Base-by-base conservation (phyloP, 139 green algal species). In the Ettlia oleoabundans region DNA sequence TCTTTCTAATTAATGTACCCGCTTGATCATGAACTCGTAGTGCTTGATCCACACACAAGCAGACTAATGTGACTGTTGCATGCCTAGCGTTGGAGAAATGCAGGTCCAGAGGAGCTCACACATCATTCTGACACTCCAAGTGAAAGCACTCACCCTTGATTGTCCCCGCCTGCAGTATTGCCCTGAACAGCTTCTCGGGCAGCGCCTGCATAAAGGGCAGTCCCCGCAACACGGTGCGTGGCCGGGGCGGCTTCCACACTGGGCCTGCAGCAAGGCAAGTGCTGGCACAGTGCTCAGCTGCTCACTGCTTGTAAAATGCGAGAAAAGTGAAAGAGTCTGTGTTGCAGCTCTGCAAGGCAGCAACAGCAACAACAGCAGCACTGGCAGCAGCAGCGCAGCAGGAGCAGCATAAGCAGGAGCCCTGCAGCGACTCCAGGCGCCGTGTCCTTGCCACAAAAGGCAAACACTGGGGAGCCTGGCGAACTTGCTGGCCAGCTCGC, bases 171-270 rank as follows among this genome's bases (percentile, higher is more conserved):
- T 64, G 28, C 21, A 65, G 75, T 3, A 88, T 8, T 15, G 26
- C n/a, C 5, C 38, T 37, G 80, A 88, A 88, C 43, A 77, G 8
- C 0, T 77, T 19, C 3, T 88, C 71, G 2, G 70, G 43, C 35
- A 88, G 42, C 28, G 2, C 28, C 33, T 41, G 37, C 64, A 96
- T 87, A 86, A 95, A 95, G 42, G 90, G 91, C 69, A 96, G 86
- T 68, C 84, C 82, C 38, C 76, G 67, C 42, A 97, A 74, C 35
- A 95, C 88, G n/a, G 91, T 76, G 0, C 80, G 84, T 6, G 89
- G 61, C 24, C 74, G 86, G 7, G 90, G 88, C 9, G 91, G 86
- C 51, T 81, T 85, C 90, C 91, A 96, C 7, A 87, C 80, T 0
- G 94, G 92, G 1, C 94, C 91, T 77, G 78, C 78, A 53, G 19